Base-by-base conservation (phyloP, 306 rosid genomes). In the Pueraria montana region DNA sequence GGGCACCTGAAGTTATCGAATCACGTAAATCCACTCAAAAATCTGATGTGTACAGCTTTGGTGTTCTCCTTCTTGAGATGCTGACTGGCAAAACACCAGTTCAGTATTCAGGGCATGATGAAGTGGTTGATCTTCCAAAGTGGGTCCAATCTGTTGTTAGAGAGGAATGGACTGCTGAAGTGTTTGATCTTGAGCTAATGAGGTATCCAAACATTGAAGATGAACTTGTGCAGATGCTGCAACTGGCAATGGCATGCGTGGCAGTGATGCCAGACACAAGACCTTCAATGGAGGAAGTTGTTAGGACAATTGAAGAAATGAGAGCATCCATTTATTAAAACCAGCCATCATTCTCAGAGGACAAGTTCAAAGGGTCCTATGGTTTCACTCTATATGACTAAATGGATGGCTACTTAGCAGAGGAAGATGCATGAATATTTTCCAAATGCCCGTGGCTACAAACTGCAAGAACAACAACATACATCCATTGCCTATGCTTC, bases 81-180 rank as follows among this genome's bases (percentile, higher is more conserved):
- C 84, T 96, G 81, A 93, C 98, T 0, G 97, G 97, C 11, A 93
- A 93, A 77, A 86, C 93, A 55, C 98, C 97, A 40, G 87, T 87
- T 36, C 96, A 89, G 66, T 84, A 91, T 26, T 90, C 96, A 11
- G 94, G 96, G 18, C 90, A 86, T 21, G 99, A 91, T 18, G 94
- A 92, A 24, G 81, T 86, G 62, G 83, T 80, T 65, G 97, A 96
- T 83, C 99, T 96, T 80, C 98, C 99, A 26, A 93, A 88, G 76
- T 96, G 99, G 99, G 97, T 92, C 0, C 94, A 90, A 46, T 92
- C 97, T 55, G 94, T 93, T 55, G 98, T 95, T 6, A 82, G 97
- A 71, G 97, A 93, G 87, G 98, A 93, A 72, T 91, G 99, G 99
- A 96, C 98, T 68, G 87, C 94, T 11, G 99, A 96, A 92, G 99